Conservation (phyloP, 176 grass and related monocot genomes). For the Pontederia crassipes region DNA sequence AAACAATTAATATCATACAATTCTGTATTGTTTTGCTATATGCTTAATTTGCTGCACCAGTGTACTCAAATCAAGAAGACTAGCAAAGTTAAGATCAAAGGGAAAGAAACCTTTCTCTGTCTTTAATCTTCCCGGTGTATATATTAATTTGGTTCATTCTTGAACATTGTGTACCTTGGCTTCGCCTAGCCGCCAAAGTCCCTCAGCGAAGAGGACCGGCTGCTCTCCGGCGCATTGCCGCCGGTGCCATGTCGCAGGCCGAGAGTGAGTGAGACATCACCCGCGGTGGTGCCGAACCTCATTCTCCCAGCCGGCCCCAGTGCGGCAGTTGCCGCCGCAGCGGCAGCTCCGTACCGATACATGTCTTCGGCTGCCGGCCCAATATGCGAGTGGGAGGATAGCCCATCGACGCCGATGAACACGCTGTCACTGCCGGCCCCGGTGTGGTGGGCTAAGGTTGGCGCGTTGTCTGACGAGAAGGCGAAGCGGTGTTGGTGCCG, state of each 20-base stretch:
- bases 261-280: slow-evolving; percentile 85
- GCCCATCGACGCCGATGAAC: slow-evolving; percentile 38
- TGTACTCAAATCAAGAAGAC: no score
- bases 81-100: no score
- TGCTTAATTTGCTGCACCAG: no score
- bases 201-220: slow-evolving; percentile 61
- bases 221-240: slow-evolving; percentile 14
- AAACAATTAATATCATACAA: no score
- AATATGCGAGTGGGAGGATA: slow-evolving; percentile 51
- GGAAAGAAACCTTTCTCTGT: no score
- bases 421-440: slow-evolving; percentile 6
- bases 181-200: slow-evolving; percentile 44
- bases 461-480: not conserved
- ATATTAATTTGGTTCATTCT: no score
- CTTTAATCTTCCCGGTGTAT: no score
- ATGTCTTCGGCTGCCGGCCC: slow-evolving; percentile 40
- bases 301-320: slow-evolving; percentile 40
- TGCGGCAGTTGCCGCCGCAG: slow-evolving; percentile 1
- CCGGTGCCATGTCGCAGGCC: slow-evolving; percentile 68
- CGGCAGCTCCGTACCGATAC: slow-evolving; percentile 30
- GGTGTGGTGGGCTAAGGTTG: not conserved
- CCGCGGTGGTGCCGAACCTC: slow-evolving; percentile 38
- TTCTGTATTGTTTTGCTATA: no score
- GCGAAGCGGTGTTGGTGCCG: not conserved
- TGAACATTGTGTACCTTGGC: no score